phyloP scores from a whole-genome alignment of 2,329 filamentous ascomycete species.

The Cercospora nicotianae region DNA sequence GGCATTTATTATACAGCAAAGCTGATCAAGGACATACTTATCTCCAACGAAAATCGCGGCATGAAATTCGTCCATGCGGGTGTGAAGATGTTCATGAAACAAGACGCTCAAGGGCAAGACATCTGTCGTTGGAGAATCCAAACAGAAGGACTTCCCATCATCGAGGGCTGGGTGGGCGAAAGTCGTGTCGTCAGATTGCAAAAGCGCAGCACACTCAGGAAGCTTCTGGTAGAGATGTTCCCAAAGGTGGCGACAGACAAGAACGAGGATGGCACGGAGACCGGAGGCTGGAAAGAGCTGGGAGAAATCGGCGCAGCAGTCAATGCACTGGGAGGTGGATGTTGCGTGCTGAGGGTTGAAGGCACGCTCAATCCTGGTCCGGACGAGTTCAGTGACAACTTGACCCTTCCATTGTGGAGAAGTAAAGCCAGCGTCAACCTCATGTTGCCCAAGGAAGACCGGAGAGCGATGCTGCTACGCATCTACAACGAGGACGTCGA shows the following conservation, averaged over 20 bases:
- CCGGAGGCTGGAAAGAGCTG: constrained; percentile 69
- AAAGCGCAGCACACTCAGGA: constrained; percentile 75
- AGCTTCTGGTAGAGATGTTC: constrained; percentile 93
- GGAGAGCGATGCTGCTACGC: constrained; percentile 83
- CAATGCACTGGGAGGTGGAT: constrained; percentile 79
- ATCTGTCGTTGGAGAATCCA: constrained; percentile 95
- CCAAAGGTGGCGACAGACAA: constrained; percentile 64
- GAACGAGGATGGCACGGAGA: constrained; percentile 47
- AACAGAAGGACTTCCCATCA: constrained; percentile 85
- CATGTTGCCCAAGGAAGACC: constrained; percentile 97
- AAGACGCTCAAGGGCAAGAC: constrained; percentile 82
- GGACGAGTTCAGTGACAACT: constrained; percentile 67
- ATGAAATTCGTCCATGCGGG: constrained; percentile 96
- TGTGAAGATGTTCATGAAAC: constrained; percentile 99
- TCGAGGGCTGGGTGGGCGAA: constrained; percentile 85
- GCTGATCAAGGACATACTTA: constrained; percentile 80
- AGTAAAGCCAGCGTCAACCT: constrained; percentile 89
- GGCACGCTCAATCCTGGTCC: constrained; percentile 33
- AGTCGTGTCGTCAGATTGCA: constrained; percentile 72
- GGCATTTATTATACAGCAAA: constrained; percentile 95
- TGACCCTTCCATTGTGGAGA: constrained; percentile 92
- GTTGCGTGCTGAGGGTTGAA: constrained; percentile 78
- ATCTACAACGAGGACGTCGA: constrained; percentile 88
- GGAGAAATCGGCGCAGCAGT: constrained; percentile 87
- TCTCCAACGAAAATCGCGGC: constrained; percentile 82